Evolutionary conservation across 2,329 filamentous ascomycete genomes (phyloP).

Genomic region (Fusarium napiforme): DNA sequence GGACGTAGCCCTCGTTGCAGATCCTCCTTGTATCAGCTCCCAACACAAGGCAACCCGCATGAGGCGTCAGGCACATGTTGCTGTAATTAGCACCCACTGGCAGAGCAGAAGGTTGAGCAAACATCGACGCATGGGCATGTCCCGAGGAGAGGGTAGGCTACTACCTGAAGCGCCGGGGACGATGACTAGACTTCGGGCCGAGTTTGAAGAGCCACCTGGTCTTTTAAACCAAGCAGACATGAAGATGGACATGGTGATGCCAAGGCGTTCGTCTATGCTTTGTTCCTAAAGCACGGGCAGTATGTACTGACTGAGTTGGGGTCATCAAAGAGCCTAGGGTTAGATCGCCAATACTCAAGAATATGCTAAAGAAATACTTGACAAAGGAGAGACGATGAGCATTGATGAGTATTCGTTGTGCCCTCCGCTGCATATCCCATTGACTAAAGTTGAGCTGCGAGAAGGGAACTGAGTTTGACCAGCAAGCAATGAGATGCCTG

Average conservation of each 20-base stretch:
- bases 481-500: neutral
- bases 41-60: conserved; percentile 1
- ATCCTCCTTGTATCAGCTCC: neutral
- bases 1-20: neutral
- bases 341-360: neutral
- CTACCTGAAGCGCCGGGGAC: neutral
- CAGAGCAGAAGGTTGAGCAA: conserved; percentile 4
- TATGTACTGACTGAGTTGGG: neutral
- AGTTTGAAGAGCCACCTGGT: neutral
- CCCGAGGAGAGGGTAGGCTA: conserved; percentile 16
- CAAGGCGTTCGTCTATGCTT: neutral
- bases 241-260: neutral
- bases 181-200: conserved; percentile 15
- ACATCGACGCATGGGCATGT: conserved; percentile 17
- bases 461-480: neutral
- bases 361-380: neutral
- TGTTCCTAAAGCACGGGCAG: neutral
- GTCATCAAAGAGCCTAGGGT: neutral
- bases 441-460: neutral
- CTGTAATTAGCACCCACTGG: conserved; percentile 14
- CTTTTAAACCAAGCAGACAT: conserved; percentile 1
- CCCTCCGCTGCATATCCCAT: neutral
- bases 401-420: neutral
- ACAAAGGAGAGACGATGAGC: neutral
- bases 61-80: conserved; percentile 13